These are phyloP conservation scores for Biscutella auriculata DNA, from an alignment of 441 rosid genomes.

Conservation along the genomic window DNA sequence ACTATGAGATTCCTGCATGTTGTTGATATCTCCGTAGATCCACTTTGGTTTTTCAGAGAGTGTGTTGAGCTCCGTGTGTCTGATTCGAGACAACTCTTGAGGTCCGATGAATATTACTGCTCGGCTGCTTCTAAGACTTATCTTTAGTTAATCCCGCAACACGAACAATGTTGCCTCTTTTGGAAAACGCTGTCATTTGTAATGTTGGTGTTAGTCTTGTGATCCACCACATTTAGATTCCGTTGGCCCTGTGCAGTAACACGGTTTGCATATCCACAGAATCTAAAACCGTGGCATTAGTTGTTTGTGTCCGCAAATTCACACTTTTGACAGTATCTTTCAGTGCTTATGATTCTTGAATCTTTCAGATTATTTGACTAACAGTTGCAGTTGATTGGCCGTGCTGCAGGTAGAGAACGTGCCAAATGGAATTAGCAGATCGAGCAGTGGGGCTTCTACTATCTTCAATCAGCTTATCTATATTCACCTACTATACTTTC, in stretches of 20 bases:
- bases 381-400: not conserved
- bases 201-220: too few species aligned
- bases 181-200: too few species aligned
- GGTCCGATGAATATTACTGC: not conserved
- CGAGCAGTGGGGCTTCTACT: slow-evolving; percentile 65
- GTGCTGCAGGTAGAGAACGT: slow-evolving; percentile 7
- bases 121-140: too few species aligned
- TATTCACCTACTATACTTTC: slow-evolving; percentile 80
- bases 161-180: too few species aligned
- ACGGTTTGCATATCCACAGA: not conserved
- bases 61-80: not conserved
- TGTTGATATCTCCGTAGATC: not conserved
- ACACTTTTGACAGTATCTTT: not conserved
- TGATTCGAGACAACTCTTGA: not conserved
- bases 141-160: too few species aligned
- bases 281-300: slow-evolving; percentile 7
- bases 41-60: slow-evolving; percentile 6
- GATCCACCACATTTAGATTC: too few species aligned
- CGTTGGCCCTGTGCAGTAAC: not conserved
- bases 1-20: slow-evolving; percentile 3
- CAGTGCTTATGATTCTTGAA: slow-evolving; percentile 4
- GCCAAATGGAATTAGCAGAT: slow-evolving; percentile 71
- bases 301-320: not conserved
- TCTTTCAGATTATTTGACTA: not conserved
- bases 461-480: slow-evolving; percentile 53